Base-by-base conservation (phyloP, 805 yeast genomes). In the Barnettozyma californica region DNA sequence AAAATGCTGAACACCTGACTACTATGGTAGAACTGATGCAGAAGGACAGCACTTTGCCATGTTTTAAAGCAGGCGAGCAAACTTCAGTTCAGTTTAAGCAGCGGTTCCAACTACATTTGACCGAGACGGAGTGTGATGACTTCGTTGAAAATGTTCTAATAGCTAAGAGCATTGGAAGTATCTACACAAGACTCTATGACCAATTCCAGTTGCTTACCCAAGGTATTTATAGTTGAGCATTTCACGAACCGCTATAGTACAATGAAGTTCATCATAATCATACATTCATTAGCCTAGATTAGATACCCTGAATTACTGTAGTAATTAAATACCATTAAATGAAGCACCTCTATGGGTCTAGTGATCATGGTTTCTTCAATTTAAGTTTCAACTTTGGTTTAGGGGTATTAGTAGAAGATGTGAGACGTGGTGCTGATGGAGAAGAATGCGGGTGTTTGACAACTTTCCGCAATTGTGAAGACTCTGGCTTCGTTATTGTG, bases 201-300 rank as follows among this genome's bases (percentile, higher is more conserved):
- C 98, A 92, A 64, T 94, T 87, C 70, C 99, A 94, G 67, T 71
- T 94, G 65, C 69, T 90, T 43, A 91, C 98, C 0, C 99, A 94
- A 69, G 99, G 99, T 40, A 94, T 94, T 25, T 94, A 89, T 65
- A 81, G 79, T 60, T 84, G 63, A 64, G 2, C 38, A 4, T 18
- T 13, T 18, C 21, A 29, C 6, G 7, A 29, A 14, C 16, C 11
- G 18, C 6, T n/a, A 5, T 4, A 21, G 31, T 19, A 16, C 33
- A 13, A n/a, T 5, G 14, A 46, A 19, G 26, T 31, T 33, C 5
- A 16, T 50, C 48, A 38, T 40, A 37, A n/a, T 33, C 34, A 23
- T 29, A 40, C 16, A 36, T 34, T 18, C 19, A 31, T 34, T 38
- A 45, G n/a, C 29, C 23, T 34, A 33, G 38, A 35, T 8, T 35